Evolutionary conservation across 1,284 basidiomycete genomes (phyloP), one percentile per base, ranked within the genome.

Genomic region (Cryptococcus sp.): DNA sequence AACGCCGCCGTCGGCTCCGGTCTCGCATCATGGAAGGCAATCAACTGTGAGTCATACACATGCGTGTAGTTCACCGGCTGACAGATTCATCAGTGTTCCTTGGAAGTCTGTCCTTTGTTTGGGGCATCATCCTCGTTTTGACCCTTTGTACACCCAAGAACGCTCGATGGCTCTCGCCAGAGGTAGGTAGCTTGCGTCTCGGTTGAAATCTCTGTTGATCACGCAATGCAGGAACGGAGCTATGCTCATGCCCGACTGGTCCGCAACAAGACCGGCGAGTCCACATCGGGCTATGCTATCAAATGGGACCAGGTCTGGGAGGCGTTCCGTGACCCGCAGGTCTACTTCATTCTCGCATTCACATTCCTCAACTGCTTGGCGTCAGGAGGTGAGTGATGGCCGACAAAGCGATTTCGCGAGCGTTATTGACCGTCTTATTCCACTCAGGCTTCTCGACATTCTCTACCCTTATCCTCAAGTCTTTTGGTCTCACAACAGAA

Each of bases 221-320:
- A 38, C 27, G 13, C 22, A 20, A 1, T 44, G 19, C 25, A 59
- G 54, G 59, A 60, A 19, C 48, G 45, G 8, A 51, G 50, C 17
- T 60, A 54, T 31, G 55, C 59, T 1, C 59, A 60, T 41, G 59
- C 59, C 5, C 62, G 62, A 19, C 47, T 64, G 45, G 55, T 64
- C 38, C 40, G 47, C 8, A 64, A 64, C 55, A 57, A 56, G 45
- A 60, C 59, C 5, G 62, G 62, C 22, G 62, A 64, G 45, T 54
- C 59, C n/a, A 57, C 59, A 11, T 57, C 62, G 1, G 62, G 62
- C 25, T 54, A 57, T 45, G 56, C 51, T 10, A 48, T 62, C 57
- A 62, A 62, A 16, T 62, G 60, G 60, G 35, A 42, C 11, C 60
- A 62, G 41, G 60, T 59, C 8, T n/a, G 53, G 16, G 60, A 59